Conservation (phyloP, 371 early-diverging fungal genomes). For the Mucor saturninus region DNA sequence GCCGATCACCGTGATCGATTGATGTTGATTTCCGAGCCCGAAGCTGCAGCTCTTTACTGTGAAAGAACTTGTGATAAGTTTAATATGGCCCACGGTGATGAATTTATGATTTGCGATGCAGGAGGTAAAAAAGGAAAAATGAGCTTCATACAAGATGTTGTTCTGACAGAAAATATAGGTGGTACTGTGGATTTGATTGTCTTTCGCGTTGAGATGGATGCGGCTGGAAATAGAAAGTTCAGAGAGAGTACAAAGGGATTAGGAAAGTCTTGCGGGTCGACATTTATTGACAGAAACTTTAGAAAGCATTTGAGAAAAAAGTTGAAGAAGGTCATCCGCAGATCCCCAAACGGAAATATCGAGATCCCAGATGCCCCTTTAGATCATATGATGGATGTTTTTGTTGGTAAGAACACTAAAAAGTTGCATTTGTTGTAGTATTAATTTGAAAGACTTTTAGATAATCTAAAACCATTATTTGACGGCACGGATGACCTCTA, state of each 20-base stretch:
- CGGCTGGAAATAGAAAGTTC: conserved; percentile 42
- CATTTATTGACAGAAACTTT: conserved; percentile 59
- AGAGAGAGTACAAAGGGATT: conserved; percentile 60
- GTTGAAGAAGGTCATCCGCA: conserved; percentile 39
- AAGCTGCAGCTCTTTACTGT: conserved; percentile 68
- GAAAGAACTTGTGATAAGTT: conserved; percentile 63
- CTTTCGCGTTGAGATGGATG: conserved; percentile 43
- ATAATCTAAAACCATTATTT: conserved; percentile 55
- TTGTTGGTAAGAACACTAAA: conserved; percentile 41
- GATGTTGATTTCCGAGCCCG: conserved; percentile 64
- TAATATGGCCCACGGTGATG: conserved; percentile 58
- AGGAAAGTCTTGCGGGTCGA: conserved; percentile 63
- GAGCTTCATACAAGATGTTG: not conserved
- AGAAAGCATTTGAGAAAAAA: conserved; percentile 56
- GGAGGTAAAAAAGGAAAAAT: conserved; percentile 43
- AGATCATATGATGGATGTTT: conserved; percentile 54
- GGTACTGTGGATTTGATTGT: conserved; percentile 68
- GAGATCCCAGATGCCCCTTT: conserved; percentile 43
- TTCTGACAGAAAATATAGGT: conserved; percentile 18
- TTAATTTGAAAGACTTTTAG: conserved; percentile 9
- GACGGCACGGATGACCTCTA: conserved; percentile 61
- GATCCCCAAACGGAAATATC: conserved; percentile 17
- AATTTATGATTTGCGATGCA: conserved; percentile 67
- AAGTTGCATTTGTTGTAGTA: not conserved
- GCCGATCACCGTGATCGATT: conserved; percentile 59